Evolutionary conservation across 208 protist species (phyloP), one percentile per base, ranked within the genome.

Genomic region (Porcisia deanei): DNA sequence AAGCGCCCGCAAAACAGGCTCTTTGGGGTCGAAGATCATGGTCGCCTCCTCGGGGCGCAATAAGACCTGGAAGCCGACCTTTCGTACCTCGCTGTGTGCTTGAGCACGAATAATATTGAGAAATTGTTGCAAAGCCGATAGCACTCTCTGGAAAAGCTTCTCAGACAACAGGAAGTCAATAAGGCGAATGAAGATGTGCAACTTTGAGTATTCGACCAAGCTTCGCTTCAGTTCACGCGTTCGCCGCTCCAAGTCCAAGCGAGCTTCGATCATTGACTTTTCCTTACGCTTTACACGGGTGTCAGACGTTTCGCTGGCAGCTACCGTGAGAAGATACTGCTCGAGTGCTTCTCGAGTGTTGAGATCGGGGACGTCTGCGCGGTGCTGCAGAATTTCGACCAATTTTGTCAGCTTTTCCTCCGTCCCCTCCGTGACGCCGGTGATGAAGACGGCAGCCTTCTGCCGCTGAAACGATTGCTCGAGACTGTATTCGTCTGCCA

Each of bases 231-330:
- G 82, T 53, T 96, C 91, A 47, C 90, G 88, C 85, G 96, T 93
- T 77, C 86, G 53, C 68, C 91, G 75, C 75, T 91, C 80, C 74
- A 97, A 88, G 76, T 98, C 97, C 41, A 89, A 74, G 43, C 91
- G 87, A 12, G 92, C 90, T n/a, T 98, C 93, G 20, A 96, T 86
- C 97, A 98, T 98, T 1, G 94, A 97, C 64, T 98, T 97, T 41
- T 87, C 89, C 76, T 96, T 95, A 70, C 88, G 78, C 69, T 91
- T 82, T 22, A 78, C 80, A 25, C 86, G 84, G n/a, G 76, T 79
- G 45, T 78, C 76, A 0, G 75, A 47, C 20, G 73, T 73, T 34
- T 86, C 77, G 2, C 71, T 63, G 18, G 73, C 71, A 16, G 90
- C 88, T 73, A 94, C 96, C 0, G 93, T 90, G 34, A 96, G 92